A percentile compares a stretch with the other conserved stretches of the same genome.
These are phyloP conservation scores for Serendipita sp. DNA, from an alignment of 768 basidiomycete genomes.

Conservation along the genomic window DNA sequence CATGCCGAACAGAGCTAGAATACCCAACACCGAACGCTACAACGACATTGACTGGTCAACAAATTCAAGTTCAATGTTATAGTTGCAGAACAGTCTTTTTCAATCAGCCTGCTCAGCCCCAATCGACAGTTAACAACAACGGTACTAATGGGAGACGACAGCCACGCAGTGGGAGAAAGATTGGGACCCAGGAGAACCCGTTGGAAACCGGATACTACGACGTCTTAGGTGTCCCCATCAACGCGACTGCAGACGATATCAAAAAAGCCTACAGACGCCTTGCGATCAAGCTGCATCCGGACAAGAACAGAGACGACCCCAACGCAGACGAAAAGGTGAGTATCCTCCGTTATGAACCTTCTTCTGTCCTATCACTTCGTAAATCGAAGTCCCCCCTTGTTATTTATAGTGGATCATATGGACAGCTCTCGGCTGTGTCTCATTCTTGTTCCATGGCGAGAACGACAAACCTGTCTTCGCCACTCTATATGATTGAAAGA, in stretches of 20 bases:
- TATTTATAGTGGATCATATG: too few species aligned
- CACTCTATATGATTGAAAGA: not conserved
- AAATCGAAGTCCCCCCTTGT: not conserved
- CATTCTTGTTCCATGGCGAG: not conserved
- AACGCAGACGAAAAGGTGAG: constrained; percentile 47
- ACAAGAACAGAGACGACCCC: constrained; percentile 83
- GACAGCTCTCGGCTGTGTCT: not conserved
- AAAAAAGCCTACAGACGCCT: constrained; percentile 53
- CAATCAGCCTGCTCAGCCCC: constrained; percentile 37
- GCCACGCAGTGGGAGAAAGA: constrained; percentile 48
- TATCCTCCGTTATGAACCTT: constrained; percentile 16
- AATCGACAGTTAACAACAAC: constrained; percentile 10
- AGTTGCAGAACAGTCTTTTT: constrained; percentile 42
- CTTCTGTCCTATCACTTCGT: not conserved
- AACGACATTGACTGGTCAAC: constrained; percentile 30
- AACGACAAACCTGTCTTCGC: not conserved
- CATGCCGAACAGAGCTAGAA: constrained; percentile 42
- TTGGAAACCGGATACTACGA: constrained; percentile 88
- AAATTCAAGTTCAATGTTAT: constrained; percentile 54
- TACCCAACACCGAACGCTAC: constrained; percentile 48
- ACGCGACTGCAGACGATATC: constrained; percentile 67
- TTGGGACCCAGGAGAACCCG: constrained; percentile 76
- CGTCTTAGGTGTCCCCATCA: constrained; percentile 55
- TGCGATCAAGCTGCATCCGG: constrained; percentile 83
- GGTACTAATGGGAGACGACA: constrained; percentile 12